Base-by-base conservation (phyloP, 1,284 basidiomycete species). In the Leucoagaricus sp. region DNA sequence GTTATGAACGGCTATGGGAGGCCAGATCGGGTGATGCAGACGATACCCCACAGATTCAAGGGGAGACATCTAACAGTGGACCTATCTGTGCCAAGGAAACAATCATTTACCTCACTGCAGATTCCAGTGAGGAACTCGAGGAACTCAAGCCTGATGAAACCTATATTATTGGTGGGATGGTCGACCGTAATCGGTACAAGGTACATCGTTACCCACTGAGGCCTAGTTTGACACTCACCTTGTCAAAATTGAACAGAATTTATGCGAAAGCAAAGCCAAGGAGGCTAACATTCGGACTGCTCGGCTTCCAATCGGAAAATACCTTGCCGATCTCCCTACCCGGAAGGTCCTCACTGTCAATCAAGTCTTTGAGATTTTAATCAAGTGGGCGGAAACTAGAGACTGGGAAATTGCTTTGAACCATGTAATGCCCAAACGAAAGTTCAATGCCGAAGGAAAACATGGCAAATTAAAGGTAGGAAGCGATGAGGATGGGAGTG, bases 321-420 rank as follows among this genome's bases (percentile, higher is more conserved):
- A 93, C 71, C 79, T 98, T 46, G 79, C 87, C 42, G 81, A 89
- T 52, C 76, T 99, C 62, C 83, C 87, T 17, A 94, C 95, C 2
- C 86, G 97, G 57, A 98, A 98, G 68, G 94, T 99, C 25, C 78
- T 99, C 60, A 99, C 97, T 0, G 95, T 99, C 54, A 99, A 99
- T 68, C 96, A 98, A 74, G 89, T 93, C 15, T 93, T 96, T 67
- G 94, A 97, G 70, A 98, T 99, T 63, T 79, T 99, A 57, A 72
- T 95, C 8, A 87, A 89, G 62, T 99, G 94, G 91, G 82, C 89
- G n/a, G 87, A 90, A 63, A 85, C 84, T 10, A 80, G 82, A 59
- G 80, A 91, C 64, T 98, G 94, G 94, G 85, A 89, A 66, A 72
- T 85, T 53, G 92, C 94, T 0, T 81, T 99, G 55, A 85, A 90